A percentile compares a stretch with the other conserved stretches of the same genome.
These are phyloP conservation scores for Boletus pseudo-olivaceus DNA, from an alignment of 768 basidiomycete genomes.

Conservation along the genomic window DNA sequence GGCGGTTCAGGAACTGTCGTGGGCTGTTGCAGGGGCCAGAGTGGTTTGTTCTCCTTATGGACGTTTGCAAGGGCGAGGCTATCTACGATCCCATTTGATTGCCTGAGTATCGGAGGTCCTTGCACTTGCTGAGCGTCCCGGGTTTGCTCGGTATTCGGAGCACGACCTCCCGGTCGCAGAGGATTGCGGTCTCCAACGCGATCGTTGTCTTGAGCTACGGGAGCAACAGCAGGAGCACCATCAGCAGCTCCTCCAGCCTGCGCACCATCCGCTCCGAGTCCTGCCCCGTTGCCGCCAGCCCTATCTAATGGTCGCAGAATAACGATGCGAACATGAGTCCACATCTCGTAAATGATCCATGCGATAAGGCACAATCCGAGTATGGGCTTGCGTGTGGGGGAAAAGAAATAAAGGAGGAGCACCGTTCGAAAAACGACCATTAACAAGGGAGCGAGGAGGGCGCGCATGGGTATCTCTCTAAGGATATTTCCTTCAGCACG, in stretches of 20 bases:
- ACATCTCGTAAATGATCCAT: slow-evolving; percentile 76
- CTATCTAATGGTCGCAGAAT: slow-evolving; percentile 38
- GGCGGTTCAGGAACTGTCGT: slow-evolving; percentile 37
- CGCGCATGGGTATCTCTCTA: slow-evolving; percentile 61
- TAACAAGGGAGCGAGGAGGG: slow-evolving; percentile 60
- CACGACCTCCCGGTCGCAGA: slow-evolving; percentile 11
- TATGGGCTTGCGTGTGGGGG: slow-evolving; percentile 68
- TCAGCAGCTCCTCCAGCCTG: slow-evolving; percentile 16
- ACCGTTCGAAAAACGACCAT: slow-evolving; percentile 67
- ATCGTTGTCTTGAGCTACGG: slow-evolving; percentile 15
- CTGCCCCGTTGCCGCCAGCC: slow-evolving; percentile 25
- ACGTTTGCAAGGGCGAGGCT: slow-evolving; percentile 57
- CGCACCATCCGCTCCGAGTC: slow-evolving; percentile 18
- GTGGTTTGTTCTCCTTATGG: slow-evolving; percentile 47
- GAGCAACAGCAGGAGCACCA: slow-evolving; percentile 25
- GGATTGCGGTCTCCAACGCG: slow-evolving; percentile 16
- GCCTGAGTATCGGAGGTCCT: slow-evolving; percentile 30
- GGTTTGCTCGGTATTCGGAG: slow-evolving; percentile 14
- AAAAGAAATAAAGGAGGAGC: slow-evolving; percentile 73
- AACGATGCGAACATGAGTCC: slow-evolving; percentile 58
- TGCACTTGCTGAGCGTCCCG: slow-evolving; percentile 19
- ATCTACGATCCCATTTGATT: slow-evolving; percentile 41
- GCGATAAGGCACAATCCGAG: slow-evolving; percentile 61
- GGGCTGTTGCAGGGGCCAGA: slow-evolving; percentile 35
- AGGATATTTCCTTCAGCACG: slow-evolving; percentile 34